Evolutionary conservation across 371 early-diverging fungal genomes (phyloP).

Genomic region (Basidiobolus meristosporus): DNA sequence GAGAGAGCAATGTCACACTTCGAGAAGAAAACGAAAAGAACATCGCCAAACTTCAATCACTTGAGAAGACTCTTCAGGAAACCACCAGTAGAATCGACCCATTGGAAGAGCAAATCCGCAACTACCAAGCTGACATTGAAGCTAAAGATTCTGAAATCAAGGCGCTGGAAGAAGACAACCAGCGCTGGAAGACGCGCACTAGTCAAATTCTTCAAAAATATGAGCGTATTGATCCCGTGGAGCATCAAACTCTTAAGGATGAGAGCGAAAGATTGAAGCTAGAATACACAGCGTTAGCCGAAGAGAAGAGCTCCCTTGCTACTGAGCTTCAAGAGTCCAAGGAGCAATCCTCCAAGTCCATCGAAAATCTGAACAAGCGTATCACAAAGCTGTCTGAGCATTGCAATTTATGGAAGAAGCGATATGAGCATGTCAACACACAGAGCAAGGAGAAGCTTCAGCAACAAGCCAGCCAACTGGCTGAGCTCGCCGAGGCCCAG

Average conservation of each 20-base stretch:
- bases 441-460: too few relatives aligned
- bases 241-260: constrained; percentile 5
- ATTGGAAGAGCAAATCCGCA: constrained; percentile 18
- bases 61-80: constrained; percentile 11
- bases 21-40: constrained; percentile 26
- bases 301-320: too few relatives aligned
- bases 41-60: constrained; percentile 6
- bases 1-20: constrained; percentile 46
- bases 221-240: constrained; percentile 25
- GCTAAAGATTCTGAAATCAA: constrained; percentile 14
- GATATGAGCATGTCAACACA: constrained; percentile 11
- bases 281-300: neutral
- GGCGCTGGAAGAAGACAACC: constrained; percentile 22
- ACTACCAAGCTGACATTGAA: constrained; percentile 34
- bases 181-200: constrained; percentile 32
- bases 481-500: too few relatives aligned
- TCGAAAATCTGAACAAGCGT: constrained; percentile 7
- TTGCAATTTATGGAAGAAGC: constrained; percentile 11
- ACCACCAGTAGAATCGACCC: constrained; percentile 16
- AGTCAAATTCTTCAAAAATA: constrained; percentile 36
- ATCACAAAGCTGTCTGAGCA: constrained; percentile 10
- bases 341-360: neutral
- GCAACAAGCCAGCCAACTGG: too few relatives aligned
- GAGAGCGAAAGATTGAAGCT: neutral
- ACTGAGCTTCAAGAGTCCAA: neutral